Evolutionary conservation across 345 rosid species (phyloP), one percentile per base, ranked within the genome.

Genomic region (Pseudoturritis turrita): DNA sequence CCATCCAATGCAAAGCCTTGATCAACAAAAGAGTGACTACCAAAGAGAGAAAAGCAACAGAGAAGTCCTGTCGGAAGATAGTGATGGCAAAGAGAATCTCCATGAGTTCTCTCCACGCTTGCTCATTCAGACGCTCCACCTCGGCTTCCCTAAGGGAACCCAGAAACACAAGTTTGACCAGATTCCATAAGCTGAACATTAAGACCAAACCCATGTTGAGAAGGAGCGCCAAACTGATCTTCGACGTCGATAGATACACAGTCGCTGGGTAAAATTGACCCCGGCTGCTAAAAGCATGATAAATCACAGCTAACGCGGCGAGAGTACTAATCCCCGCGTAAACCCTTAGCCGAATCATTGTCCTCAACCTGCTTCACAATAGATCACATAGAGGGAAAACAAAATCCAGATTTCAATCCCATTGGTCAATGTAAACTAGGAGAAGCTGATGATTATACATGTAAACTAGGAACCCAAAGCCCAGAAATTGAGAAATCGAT

Each of bases 141-240:
- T 94, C 98, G 8, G 97, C 97, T 79, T 94, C 98, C 4, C 98
- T 87, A 22, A 93, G 98, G 9, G 94, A 77, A 35, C 98, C 98
- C 13, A 94, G 95, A 74, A 94, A 94, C 7, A 94, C 55, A 21
- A 81, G 70, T 56, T 91, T 94, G 44, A 79, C 83, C 18, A 94
- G 71, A 40, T 89, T 92, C 98, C 98, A 94, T 31, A 94, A 62
- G 51, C 74, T 72, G 72, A 87, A 84, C 97, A 91, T 89, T 12
- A 85, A 7, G 6, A 91, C 95, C 33, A 94, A 79, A 39, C 92
- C 96, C 97, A 91, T 91, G 82, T 94, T 94, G 61, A 94, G 81
- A 63, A 94, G 91, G 23, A 91, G 80, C 71, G 86, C 88, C 74
- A 86, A 69, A 62, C 89, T 85, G 77, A 91, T 84, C 82, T 94